Conservation (phyloP, 176 grass and related monocot genomes). For the Thalia dealbata region DNA sequence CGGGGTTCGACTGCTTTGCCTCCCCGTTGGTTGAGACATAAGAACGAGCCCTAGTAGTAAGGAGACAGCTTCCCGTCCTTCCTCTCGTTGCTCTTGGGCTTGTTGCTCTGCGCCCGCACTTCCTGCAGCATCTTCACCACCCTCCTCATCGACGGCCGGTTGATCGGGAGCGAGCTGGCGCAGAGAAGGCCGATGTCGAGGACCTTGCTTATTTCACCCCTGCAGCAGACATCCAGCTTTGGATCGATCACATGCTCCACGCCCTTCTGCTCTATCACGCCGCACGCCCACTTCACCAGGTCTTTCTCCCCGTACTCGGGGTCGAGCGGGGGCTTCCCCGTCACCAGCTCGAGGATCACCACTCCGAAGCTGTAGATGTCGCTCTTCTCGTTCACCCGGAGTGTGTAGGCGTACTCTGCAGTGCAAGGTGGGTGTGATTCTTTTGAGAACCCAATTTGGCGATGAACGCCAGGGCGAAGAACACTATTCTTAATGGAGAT, state of each 20-base stretch:
- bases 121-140: slow-evolving; percentile 92
- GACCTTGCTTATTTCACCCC: slow-evolving; percentile 49
- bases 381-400: slow-evolving; percentile 84
- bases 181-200: slow-evolving; percentile 65
- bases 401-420: slow-evolving; percentile 82
- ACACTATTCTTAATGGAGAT: not conserved
- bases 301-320: slow-evolving; percentile 84
- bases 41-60: slow-evolving; percentile 52
- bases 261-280: slow-evolving; percentile 56
- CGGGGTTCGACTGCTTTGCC: no score
- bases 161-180: slow-evolving; percentile 74
- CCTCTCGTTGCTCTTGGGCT: slow-evolving; percentile 15
- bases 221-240: slow-evolving; percentile 36
- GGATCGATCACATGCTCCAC: slow-evolving; percentile 48
- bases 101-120: slow-evolving; percentile 24
- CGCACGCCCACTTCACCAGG: slow-evolving; percentile 76
- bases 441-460: no score
- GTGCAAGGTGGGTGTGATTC: not conserved
- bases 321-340: slow-evolving; percentile 54
- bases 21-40: no score
- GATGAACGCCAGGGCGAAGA: no score
- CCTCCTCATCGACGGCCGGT: slow-evolving; percentile 60
- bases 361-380: slow-evolving; percentile 93
- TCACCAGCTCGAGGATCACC: slow-evolving; percentile 76
- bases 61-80: slow-evolving; percentile 55